Evolutionary conservation across 805 yeast species (phyloP).

Genomic region (Starmera caribaea): DNA sequence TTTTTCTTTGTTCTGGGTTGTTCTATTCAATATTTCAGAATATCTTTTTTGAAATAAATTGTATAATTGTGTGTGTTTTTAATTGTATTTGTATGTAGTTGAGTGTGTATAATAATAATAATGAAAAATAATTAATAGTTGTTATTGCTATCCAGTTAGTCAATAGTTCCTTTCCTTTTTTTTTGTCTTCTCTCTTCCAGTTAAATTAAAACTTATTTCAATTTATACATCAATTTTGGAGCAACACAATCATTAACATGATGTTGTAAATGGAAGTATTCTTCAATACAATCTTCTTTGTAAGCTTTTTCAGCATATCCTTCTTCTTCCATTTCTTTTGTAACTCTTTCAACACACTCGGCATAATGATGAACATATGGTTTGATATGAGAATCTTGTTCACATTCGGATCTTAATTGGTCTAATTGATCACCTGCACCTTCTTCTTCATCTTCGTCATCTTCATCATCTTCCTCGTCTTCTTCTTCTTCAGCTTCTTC

Average conservation of each 20-base stretch:
- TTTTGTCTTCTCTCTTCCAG: too few relatives aligned
- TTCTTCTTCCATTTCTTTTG: conserved; percentile 75
- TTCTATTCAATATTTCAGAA: too few relatives aligned
- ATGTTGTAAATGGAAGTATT: conserved; percentile 94
- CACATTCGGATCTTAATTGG: conserved; percentile 57
- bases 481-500: conserved; percentile 23
- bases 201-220: conserved; percentile 56
- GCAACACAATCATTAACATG: conserved; percentile 87
- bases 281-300: conserved; percentile 98
- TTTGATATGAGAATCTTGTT: conserved; percentile 55
- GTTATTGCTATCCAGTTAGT: too few relatives aligned
- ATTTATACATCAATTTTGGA: conserved; percentile 78
- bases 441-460: conserved; percentile 62
- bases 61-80: too few relatives aligned
- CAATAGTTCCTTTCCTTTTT: too few relatives aligned
- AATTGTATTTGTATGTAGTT: too few relatives aligned
- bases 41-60: too few relatives aligned
- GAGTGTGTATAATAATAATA: too few relatives aligned
- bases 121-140: too few relatives aligned
- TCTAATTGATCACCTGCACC: conserved; percentile 61
- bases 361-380: conserved; percentile 80
- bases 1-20: too few relatives aligned
- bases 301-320: conserved; percentile 70
- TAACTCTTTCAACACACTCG: conserved; percentile 93
- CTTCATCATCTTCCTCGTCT: conserved; percentile 48